A percentile compares a stretch with the other conserved stretches of the same genome.
phyloP scores from a whole-genome alignment of 208 protist species.

The Balamuthia mandrillaris region DNA sequence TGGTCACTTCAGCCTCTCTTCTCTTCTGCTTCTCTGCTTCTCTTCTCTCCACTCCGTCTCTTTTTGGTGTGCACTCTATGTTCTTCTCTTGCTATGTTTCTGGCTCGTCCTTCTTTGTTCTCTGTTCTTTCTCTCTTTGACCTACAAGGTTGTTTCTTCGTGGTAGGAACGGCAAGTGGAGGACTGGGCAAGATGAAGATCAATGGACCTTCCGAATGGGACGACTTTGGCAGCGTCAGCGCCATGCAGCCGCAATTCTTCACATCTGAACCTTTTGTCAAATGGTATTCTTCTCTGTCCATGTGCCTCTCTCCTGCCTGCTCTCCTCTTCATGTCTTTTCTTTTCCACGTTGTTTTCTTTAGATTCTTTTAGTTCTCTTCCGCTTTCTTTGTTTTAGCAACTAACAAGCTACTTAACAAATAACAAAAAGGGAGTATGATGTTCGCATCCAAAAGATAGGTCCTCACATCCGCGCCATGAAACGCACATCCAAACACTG shows the following conservation, averaged over 20 bases:
- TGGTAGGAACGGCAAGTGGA: too few species aligned
- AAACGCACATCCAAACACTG: too few species aligned
- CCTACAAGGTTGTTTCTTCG: too few species aligned
- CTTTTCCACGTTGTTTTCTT: not conserved
- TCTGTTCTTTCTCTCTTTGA: too few species aligned
- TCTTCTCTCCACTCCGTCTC: not conserved
- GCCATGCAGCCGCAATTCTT: not conserved
- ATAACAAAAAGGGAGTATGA: not conserved
- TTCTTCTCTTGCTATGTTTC: not conserved
- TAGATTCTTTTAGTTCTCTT: not conserved
- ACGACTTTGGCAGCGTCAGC: not conserved
- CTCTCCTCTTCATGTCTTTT: not conserved
- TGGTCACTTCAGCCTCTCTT: too few species aligned
- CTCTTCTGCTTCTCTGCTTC: not conserved
- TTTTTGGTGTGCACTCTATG: not conserved
- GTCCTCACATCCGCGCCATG: not conserved
- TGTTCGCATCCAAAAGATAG: constrained; percentile 9
- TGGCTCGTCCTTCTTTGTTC: too few species aligned
- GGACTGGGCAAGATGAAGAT: constrained; percentile 2
- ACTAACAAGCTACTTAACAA: not conserved
- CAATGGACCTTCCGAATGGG: not conserved
- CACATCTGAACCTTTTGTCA: not conserved
- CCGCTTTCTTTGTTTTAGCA: not conserved
- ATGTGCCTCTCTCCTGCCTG: not conserved
- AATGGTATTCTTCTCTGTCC: not conserved